phyloP scores from a whole-genome alignment of 805 yeast genomes.

The Pichia thaimueangensis region DNA sequence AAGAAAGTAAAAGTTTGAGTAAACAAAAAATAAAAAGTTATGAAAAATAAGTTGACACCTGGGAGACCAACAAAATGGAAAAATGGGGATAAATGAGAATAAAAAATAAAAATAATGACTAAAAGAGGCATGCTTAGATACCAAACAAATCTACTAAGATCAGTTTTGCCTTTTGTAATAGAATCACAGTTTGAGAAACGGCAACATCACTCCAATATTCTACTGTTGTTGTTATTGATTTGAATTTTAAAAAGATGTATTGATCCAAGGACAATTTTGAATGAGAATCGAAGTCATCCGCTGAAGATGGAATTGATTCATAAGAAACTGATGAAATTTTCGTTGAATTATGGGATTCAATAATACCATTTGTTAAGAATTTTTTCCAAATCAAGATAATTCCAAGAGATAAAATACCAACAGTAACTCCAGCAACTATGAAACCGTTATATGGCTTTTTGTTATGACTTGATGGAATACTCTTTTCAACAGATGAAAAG shows the following conservation, averaged over 20 bases:
- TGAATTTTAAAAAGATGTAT: slow-evolving; percentile 7
- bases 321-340: background rate
- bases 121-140: slow-evolving; percentile 7
- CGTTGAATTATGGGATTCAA: background rate
- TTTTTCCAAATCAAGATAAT: slow-evolving; percentile 25
- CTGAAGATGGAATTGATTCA: background rate
- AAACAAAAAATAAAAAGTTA: too few species aligned
- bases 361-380: slow-evolving; percentile 1
- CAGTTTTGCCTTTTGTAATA: slow-evolving; percentile 14
- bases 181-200: slow-evolving; percentile 3
- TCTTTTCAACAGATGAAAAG: background rate
- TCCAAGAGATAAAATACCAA: slow-evolving; percentile 28
- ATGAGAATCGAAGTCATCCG: background rate
- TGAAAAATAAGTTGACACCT: too few species aligned
- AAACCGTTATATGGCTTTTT: slow-evolving; percentile 5
- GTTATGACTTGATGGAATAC: slow-evolving; percentile 1
- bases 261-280: slow-evolving; percentile 2
- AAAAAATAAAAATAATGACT: background rate
- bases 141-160: slow-evolving; percentile 10
- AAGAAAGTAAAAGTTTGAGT: too few species aligned
- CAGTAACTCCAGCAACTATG: slow-evolving; percentile 23
- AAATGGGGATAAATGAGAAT: background rate
- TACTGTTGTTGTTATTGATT: slow-evolving; percentile 3
- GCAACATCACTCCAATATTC: slow-evolving; percentile 5
- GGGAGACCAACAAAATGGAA: too few species aligned